Percentiles rank a stretch among this genome's conserved stretches.
Conservation (phyloP, 805 yeast genomes). For the Starmerella ratchasimensis region DNA sequence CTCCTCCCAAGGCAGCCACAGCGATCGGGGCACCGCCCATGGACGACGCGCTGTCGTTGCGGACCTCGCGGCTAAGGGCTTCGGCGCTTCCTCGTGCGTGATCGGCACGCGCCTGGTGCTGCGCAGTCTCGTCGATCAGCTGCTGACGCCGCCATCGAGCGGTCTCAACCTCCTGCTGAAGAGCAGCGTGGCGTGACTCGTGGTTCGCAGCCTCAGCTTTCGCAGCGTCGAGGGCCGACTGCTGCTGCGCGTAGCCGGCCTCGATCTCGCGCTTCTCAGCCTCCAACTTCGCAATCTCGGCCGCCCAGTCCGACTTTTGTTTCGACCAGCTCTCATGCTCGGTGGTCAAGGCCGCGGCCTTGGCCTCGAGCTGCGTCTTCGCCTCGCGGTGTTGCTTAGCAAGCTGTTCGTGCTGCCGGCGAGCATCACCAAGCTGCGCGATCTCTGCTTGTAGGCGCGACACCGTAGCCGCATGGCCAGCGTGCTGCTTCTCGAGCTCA, state of each 20-base stretch:
- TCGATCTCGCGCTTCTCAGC: neutral
- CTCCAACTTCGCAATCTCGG: neutral
- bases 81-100: constrained; percentile 10
- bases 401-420: neutral
- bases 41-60: no score
- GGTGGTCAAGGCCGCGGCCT: no score
- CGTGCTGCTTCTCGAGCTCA: constrained; percentile 21
- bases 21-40: no score
- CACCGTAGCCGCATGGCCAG: constrained; percentile 1
- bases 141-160: constrained; percentile 8
- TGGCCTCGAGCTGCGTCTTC: no score
- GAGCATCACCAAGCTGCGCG: neutral
- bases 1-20: no score
- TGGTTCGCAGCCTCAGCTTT: constrained; percentile 8
- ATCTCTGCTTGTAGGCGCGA: constrained; percentile 1
- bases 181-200: constrained; percentile 1
- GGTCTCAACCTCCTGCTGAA: constrained; percentile 8
- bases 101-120: constrained; percentile 9
- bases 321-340: no score
- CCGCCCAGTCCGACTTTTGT: no score
- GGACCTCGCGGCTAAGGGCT: constrained; percentile 5
- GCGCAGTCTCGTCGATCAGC: constrained; percentile 14
- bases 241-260: constrained; percentile 2
- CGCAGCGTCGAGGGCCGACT: constrained; percentile 11
- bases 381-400: neutral